Base-by-base conservation (phyloP, 768 basidiomycete genomes). In the Rhodotorula graminis region DNA sequence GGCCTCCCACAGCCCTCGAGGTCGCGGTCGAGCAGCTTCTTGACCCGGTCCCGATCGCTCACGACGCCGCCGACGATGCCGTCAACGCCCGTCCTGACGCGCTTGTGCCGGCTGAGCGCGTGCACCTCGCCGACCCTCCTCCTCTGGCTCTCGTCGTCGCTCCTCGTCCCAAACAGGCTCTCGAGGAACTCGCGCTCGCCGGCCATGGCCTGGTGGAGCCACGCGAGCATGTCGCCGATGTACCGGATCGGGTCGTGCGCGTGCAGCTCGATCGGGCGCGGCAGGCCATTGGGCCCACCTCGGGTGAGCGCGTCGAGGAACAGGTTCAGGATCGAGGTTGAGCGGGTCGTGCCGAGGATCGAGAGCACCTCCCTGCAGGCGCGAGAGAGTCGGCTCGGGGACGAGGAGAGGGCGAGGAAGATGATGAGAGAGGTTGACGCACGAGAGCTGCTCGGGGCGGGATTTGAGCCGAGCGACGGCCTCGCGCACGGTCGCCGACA, bases 221-320 rank as follows among this genome's bases (percentile, higher is more conserved):
- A 97, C 0, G 94, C 95, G 15, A 98, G 87, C 91, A 98, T 98
- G 81, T 98, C 95, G 23, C 96, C 96, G 23, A 95, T 88, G 79
- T 99, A 99, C 46, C 95, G 88, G 75, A 93, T 85, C 0, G 96
- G 95, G 80, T 99, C 96, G 77, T 99, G 96, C 0, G 96, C 96
- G 78, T 99, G 96, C 7, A 99, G 84, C 80, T 98, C 96, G 73
- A 99, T 98, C 1, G 95, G 92, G 11, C 94, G 86, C 19, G 94
- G 92, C 14, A 72, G 64, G 1, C 76, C 55, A 90, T 92, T 53
- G 88, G 89, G 2, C 88, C 90, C 3, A 12, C 94, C 93, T 21
- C 91, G 86, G 0, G 93, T 97, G 16, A 98, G 84, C 0, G 94
- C 62, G 23, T 88, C 86, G 55, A 93, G 84, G 83, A 99, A 97